Evolutionary conservation across 176 grass and related monocot genomes (phyloP).

Genomic region (Oryza brachyantha): DNA sequence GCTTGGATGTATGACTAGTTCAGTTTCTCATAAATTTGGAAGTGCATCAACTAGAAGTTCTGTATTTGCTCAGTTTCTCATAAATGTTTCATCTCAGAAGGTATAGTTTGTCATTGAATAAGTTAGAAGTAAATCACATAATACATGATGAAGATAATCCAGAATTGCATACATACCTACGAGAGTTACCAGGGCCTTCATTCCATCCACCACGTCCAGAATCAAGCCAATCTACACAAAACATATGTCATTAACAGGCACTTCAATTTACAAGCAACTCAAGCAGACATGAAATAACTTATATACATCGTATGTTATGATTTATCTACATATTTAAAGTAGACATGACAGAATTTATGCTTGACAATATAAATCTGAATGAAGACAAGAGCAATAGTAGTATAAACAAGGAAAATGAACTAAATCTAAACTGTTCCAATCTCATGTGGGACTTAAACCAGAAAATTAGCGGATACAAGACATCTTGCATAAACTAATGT

Average conservation of each 20-base stretch:
- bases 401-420: conserved; percentile 18
- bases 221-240: conserved; percentile 41
- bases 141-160: not conserved
- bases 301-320: not conserved
- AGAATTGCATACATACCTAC: conserved; percentile 37
- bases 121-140: not conserved
- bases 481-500: conserved; percentile 8
- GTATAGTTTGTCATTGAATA: not conserved
- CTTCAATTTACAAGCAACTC: not conserved
- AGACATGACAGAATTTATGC: not conserved
- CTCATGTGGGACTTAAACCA: not conserved
- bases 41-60: not conserved
- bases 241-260: not conserved
- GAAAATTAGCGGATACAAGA: not conserved
- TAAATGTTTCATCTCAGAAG: not conserved
- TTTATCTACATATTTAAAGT: not conserved
- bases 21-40: not conserved
- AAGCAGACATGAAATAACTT: not conserved
- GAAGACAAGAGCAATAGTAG: conserved; percentile 33
- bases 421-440: not conserved
- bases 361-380: not conserved
- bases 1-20: not conserved
- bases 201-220: conserved; percentile 48
- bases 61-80: not conserved
- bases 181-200: conserved; percentile 25